Evolutionary conservation across 768 basidiomycete species (phyloP), one percentile per base, ranked within the genome.

Genomic region (Xanthoconium stramineum): DNA sequence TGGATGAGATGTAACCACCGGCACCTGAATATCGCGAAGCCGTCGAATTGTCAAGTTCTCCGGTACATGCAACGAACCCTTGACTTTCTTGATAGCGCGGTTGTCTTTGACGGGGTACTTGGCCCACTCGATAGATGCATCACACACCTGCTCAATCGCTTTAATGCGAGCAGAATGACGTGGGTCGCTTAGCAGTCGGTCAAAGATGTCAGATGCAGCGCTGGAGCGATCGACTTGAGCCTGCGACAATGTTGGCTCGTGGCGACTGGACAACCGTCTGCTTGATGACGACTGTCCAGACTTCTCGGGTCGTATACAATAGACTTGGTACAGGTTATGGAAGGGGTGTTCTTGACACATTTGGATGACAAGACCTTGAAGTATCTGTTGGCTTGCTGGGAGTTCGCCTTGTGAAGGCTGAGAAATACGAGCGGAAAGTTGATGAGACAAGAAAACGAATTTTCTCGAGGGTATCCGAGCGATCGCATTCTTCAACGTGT

Each of bases 301-400:
- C 24, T n/a, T 62, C 8, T 73, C 72, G 17, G 77, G 76, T 53
- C 74, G 78, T 58, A 96, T 73, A 52, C 90, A 91, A 69, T 86
- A 91, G 3, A 98, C 82, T 61, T 94, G 93, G 71, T 95, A 96
- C 8, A 97, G 74, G 61, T 83, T 88, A 68, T 99, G 97, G 73
- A 92, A 98, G 0, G 96, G 94, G 66, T 99, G 97, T 50, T 98
- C 92, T 54, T 71, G 72, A 64, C 90, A 91, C 80, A 99, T 89
- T 24, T 84, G 80, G 6, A 88, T 53, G 24, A 98, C 76, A 29
- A 90, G 72, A 3, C 63, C 71, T 49, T 86, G 83, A 6, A 98
- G 77, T 56, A 78, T 83, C 20, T 70, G 63, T 64, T 94, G 91
- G 51, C 76, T 77, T 40, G 71, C 59, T 6, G 72, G 56, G 36